Percentiles rank a stretch among this genome's conserved stretches.
Conservation (phyloP, 1,139 yeast genomes). For the Pichia inconspicua region DNA sequence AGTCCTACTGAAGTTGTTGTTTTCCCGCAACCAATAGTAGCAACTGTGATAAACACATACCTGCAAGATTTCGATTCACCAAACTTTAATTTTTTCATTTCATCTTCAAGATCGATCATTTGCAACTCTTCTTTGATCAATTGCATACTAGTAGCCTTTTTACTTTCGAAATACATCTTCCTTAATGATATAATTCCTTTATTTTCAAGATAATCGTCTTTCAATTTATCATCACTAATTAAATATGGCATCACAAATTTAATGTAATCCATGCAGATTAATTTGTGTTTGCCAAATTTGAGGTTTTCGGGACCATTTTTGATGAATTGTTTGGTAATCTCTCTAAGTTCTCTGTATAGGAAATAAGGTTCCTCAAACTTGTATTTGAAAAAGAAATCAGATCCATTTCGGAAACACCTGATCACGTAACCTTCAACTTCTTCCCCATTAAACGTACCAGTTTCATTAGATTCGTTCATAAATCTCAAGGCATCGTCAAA, state of each 20-base stretch:
- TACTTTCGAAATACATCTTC: conserved; percentile 40
- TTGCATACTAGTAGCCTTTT: conserved; percentile 23
- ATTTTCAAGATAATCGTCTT: conserved; percentile 43
- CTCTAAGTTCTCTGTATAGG: conserved; percentile 86
- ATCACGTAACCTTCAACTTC: conserved; percentile 95
- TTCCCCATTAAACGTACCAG: conserved; percentile 62
- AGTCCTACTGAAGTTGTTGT: conserved; percentile 72
- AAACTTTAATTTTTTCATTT: conserved; percentile 20
- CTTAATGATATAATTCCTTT: conserved; percentile 73
- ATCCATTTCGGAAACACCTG: conserved; percentile 40
- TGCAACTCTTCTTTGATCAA: conserved; percentile 23
- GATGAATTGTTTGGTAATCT: conserved; percentile 64
- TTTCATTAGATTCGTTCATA: conserved; percentile 48
- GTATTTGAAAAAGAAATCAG: conserved; percentile 76
- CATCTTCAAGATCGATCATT: conserved; percentile 17
- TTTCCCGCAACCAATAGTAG: conserved; percentile 94
- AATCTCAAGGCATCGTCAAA: conserved; percentile 40
- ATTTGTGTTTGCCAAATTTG: conserved; percentile 44
- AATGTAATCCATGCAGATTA: conserved; percentile 59
- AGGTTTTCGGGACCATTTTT: conserved; percentile 36
- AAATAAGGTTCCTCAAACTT: conserved; percentile 94
- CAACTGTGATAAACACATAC: conserved; percentile 70
- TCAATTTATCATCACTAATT: conserved; percentile 36
- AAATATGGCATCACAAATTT: conserved; percentile 56
- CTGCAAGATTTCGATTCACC: conserved; percentile 12